Conservation (phyloP, 2,329 filamentous ascomycete genomes). For the Elsinoe perseae region DNA sequence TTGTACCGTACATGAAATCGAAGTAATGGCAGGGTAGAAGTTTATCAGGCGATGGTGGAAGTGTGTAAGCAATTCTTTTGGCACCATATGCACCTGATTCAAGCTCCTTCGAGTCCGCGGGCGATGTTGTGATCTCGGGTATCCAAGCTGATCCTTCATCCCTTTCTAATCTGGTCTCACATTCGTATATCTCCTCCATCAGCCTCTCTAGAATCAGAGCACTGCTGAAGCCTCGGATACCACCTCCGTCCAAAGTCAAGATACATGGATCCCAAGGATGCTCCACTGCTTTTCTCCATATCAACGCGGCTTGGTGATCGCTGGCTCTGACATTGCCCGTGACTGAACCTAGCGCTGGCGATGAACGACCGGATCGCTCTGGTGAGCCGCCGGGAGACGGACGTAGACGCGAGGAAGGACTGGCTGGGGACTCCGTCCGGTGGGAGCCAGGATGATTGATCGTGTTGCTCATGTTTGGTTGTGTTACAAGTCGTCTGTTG, state of each 20-base stretch:
- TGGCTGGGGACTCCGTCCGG: no score
- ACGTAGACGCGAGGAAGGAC: neutral
- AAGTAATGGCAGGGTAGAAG: constrained; percentile 46
- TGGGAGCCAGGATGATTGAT: no score
- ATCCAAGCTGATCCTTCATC: constrained; percentile 29
- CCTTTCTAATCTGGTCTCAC: constrained; percentile 36
- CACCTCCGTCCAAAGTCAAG: constrained; percentile 43
- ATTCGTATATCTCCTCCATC: constrained; percentile 42
- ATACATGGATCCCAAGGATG: constrained; percentile 44
- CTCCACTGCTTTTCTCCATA: constrained; percentile 37
- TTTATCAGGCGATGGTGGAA: constrained; percentile 31
- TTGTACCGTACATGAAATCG: constrained; percentile 48
- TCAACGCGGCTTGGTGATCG: constrained; percentile 34
- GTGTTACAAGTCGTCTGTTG: no score
- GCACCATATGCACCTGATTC: no score
- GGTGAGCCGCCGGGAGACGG: constrained; percentile 12
- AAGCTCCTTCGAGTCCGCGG: constrained; percentile 19
- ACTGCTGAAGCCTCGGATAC: constrained; percentile 45
- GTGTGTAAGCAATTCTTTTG: neutral
- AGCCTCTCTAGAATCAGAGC: constrained; percentile 42
- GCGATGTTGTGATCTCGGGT: neutral
- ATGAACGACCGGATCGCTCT: constrained; percentile 18
- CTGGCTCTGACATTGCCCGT: constrained; percentile 29
- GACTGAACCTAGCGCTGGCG: constrained; percentile 12
- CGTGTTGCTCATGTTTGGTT: no score